Evolutionary conservation across 1,139 yeast species (phyloP).

Genomic region (Zygosaccharomyces pseudobailii): DNA sequence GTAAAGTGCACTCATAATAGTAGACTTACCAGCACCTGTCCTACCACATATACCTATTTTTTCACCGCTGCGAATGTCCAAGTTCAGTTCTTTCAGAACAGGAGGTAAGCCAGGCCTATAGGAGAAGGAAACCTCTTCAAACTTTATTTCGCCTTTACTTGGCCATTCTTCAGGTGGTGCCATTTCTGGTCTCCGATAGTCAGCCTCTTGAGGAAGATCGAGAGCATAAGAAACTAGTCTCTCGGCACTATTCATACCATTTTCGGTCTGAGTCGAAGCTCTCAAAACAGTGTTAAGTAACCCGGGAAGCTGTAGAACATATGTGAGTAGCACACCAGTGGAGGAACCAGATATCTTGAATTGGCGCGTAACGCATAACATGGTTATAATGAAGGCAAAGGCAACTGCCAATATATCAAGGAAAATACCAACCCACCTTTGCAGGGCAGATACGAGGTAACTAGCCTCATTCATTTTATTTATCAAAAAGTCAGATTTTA

Average conservation of each 20-base stretch:
- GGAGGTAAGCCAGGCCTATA: conserved; percentile 75
- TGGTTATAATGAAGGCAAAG: conserved; percentile 44
- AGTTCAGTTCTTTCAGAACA: conserved; percentile 57
- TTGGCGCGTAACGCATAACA: conserved; percentile 62
- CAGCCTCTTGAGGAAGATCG: conserved; percentile 61
- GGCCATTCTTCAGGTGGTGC: conserved; percentile 65
- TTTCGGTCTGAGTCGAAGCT: conserved; percentile 65
- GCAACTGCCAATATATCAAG: conserved; percentile 51
- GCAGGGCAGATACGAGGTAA: conserved; percentile 60
- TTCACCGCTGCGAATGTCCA: conserved; percentile 44
- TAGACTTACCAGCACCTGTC: conserved; percentile 63
- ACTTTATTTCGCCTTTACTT: conserved; percentile 48
- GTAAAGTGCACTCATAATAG: conserved; percentile 54
- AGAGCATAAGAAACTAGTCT: conserved; percentile 68
- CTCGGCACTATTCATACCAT: conserved; percentile 84
- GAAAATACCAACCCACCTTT: conserved; percentile 72
- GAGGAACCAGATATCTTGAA: conserved; percentile 63
- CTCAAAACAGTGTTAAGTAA: conserved; percentile 48
- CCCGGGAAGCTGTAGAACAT: conserved; percentile 52
- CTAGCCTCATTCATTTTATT: conserved; percentile 71
- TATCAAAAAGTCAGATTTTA: conserved; percentile 45
- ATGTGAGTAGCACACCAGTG: conserved; percentile 68
- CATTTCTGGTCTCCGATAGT: conserved; percentile 47
- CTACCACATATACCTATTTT: conserved; percentile 61
- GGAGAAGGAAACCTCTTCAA: conserved; percentile 55